These are phyloP conservation scores for Calocera cornea DNA, from an alignment of 768 basidiomycete genomes.

Conservation along the genomic window DNA sequence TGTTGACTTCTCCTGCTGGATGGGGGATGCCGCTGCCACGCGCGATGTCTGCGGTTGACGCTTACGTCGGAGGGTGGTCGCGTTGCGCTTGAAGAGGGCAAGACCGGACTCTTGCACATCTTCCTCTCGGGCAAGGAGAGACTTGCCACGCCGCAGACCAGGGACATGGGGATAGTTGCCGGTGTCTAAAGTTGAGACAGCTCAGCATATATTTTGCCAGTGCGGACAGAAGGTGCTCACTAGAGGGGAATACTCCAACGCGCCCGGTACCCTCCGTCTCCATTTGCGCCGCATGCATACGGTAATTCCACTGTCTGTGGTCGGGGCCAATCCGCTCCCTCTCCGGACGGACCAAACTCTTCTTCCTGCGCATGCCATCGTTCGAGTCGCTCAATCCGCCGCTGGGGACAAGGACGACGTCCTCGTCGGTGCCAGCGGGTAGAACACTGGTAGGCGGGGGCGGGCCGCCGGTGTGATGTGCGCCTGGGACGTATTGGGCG, in stretches of 20 bases:
- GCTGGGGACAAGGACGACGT: not conserved
- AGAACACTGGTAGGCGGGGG: not conserved
- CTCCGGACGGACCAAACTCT: conserved; percentile 83
- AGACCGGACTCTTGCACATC: conserved; percentile 85
- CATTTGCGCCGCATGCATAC: conserved; percentile 67
- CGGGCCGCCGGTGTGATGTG: not conserved
- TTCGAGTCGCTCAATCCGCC: not conserved
- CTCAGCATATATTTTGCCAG: not conserved
- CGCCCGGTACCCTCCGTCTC: conserved; percentile 50
- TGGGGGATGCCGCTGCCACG: conserved; percentile 26
- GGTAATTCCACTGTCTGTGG: conserved; percentile 90
- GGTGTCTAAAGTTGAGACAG: conserved; percentile 37
- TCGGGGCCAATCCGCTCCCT: conserved; percentile 91
- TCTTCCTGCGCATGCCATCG: conserved; percentile 47
- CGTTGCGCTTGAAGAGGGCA: conserved; percentile 76
- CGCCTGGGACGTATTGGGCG: not conserved
- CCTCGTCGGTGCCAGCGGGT: not conserved
- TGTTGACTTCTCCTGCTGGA: conserved; percentile 30
- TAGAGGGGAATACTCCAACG: conserved; percentile 64
- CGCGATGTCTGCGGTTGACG: conserved; percentile 34
- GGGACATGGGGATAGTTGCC: conserved; percentile 56
- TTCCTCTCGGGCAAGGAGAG: conserved; percentile 79
- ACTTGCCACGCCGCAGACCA: conserved; percentile 67
- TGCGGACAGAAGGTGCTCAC: conserved; percentile 37
- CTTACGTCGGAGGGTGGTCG: conserved; percentile 57